Conservation (phyloP, 176 grass and related monocot species). For the Areca catechu region DNA sequence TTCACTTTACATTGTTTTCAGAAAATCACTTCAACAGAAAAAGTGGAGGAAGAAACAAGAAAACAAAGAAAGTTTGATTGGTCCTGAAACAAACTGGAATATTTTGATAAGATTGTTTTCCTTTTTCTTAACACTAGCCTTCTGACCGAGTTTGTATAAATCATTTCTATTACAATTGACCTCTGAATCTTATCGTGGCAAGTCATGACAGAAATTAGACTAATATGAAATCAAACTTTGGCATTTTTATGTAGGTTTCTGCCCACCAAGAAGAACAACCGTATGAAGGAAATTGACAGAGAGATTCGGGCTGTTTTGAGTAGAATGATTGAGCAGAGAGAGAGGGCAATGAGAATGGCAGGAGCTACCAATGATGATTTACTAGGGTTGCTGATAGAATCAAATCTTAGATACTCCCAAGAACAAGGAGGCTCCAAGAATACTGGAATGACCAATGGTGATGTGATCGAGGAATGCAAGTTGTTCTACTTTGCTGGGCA, state of each 20-base stretch:
- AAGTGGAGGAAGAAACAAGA: no score
- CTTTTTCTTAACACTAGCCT: no score
- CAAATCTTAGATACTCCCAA: slow-evolving; percentile 32
- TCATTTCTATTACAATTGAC: no score
- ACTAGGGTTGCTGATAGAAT: slow-evolving; percentile 51
- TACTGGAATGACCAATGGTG: slow-evolving; percentile 35
- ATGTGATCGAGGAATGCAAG: slow-evolving; percentile 69
- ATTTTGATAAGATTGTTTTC: no score
- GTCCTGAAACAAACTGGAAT: no score
- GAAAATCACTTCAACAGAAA: no score
- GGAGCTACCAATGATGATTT: slow-evolving; percentile 32
- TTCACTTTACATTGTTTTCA: not conserved
- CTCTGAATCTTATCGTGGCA: no score
- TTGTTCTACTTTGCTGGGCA: slow-evolving; percentile 78
- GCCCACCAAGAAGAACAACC: slow-evolving; percentile 48
- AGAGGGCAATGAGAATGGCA: slow-evolving; percentile 22
- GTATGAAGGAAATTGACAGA: slow-evolving; percentile 39
- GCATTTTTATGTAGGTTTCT: slow-evolving; percentile 19
- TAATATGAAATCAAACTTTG: no score
- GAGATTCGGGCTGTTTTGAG: slow-evolving; percentile 39
- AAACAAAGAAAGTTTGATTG: no score
- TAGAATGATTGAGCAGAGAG: slow-evolving; percentile 53
- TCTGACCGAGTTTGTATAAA: no score
- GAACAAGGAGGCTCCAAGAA: slow-evolving; percentile 27
- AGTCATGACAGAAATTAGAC: no score